phyloP scores from a whole-genome alignment of 305 asterid genomes.

The Fraxinus albicans region DNA sequence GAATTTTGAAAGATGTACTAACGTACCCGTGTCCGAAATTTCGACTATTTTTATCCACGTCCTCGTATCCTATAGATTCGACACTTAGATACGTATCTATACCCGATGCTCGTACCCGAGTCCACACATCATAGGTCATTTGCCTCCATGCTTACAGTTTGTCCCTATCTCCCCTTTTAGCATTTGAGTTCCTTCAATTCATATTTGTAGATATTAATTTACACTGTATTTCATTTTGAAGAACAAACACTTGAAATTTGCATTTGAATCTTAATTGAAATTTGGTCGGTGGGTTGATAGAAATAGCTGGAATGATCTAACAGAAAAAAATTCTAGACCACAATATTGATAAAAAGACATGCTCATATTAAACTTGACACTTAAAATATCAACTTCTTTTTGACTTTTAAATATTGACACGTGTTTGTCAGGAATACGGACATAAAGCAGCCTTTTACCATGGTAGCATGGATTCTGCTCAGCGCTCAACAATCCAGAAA shows the following conservation, averaged over 20 bases:
- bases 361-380: neutral
- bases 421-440: constrained; percentile 64
- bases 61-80: too few species aligned
- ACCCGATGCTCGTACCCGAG: too few species aligned
- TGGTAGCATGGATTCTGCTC: constrained; percentile 81
- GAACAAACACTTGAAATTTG: neutral
- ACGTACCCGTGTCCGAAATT: too few species aligned
- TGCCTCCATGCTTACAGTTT: constrained; percentile 1
- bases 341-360: neutral
- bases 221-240: neutral
- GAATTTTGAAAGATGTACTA: too few species aligned
- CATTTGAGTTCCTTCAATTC: neutral
- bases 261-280: neutral
- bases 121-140: too few species aligned
- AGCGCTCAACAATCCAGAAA: constrained; percentile 73
- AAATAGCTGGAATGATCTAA: neutral
- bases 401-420: constrained; percentile 20
- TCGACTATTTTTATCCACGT: too few species aligned
- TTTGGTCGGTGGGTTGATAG: neutral
- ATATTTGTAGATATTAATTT: neutral
- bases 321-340: neutral
- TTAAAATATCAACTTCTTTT: constrained; percentile 17
- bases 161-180: constrained; percentile 4
- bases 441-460: constrained; percentile 93
- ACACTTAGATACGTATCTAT: too few species aligned